Evolutionary conservation across 1,284 basidiomycete species (phyloP), one percentile per base, ranked within the genome.

Genomic region (Leccinum huronense): DNA sequence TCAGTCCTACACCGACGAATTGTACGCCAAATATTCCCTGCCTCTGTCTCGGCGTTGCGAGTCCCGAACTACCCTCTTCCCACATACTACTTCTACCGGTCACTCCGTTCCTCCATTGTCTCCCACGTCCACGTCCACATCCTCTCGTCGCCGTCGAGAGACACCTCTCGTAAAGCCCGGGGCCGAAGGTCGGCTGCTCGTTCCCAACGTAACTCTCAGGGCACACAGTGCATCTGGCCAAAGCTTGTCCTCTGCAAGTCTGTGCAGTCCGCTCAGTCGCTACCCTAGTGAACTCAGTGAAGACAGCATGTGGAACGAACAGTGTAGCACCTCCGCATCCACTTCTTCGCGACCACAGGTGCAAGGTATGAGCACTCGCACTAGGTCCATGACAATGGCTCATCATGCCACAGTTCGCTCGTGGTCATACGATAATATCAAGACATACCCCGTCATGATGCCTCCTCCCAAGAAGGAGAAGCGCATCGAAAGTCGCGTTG

Each of bases 401-500:
- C 38, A 62, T 42, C 23, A 13, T 5, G 8, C 13, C 57, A 56
- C 48, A 71, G 88, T 79, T 13, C 86, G 86, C 19, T 85, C 88
- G 1, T 88, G 86, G 87, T 89, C 87, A 2, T 89, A 89, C 69
- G 88, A 89, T 67, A 85, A 87, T 67, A 75, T 86, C 61, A 81
- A 81, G 71, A 88, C 86, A 1, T 90, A 89, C 66, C 84, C 86
- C 6, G 78, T 84, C 65, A 86, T 90, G 85, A 81, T 80, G 65
- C 76, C 82, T 51, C 82, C 82, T 16, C 74, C 77, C 31, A 80
- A 80, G 75, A 86, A 80, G 73, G 84, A 86, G 76, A 83, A 80
- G 71, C 81, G 80, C 65, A 79, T 79, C 19, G 79, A 80, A 71
- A 73, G 71, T 8, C 74, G 67, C 33, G 59, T 87, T 51, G 78